These are phyloP conservation scores for Punica granatum DNA, from an alignment of 345 rosid genomes.

Conservation along the genomic window DNA sequence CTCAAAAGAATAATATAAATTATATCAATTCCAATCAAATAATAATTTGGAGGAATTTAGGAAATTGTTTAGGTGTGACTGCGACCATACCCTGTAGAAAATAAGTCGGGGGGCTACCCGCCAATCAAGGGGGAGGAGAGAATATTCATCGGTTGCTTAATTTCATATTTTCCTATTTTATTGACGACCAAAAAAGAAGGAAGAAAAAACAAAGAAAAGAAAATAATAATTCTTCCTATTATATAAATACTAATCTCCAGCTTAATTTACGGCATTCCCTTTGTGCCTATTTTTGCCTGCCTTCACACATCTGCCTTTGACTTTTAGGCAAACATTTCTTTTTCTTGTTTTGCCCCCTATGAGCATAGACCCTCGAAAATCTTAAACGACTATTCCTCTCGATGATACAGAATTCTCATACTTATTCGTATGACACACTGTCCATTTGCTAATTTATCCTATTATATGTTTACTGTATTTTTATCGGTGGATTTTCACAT, in stretches of 20 bases:
- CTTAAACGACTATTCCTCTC: too few relatives aligned
- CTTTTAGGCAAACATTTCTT: too few relatives aligned
- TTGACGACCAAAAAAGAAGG: neutral
- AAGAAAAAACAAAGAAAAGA: neutral
- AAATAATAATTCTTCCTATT: neutral
- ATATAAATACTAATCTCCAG: neutral
- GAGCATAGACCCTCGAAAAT: too few relatives aligned
- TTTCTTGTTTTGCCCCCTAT: too few relatives aligned
- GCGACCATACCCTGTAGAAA: neutral
- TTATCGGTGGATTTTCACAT: too few relatives aligned
- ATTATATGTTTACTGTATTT: too few relatives aligned
- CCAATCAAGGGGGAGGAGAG: conserved; percentile 7
- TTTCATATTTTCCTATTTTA: neutral
- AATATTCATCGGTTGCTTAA: neutral
- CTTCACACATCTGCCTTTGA: neutral
- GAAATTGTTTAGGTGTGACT: neutral
- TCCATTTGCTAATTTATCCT: too few relatives aligned
- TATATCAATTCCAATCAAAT: too few relatives aligned
- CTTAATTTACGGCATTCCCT: conserved; percentile 1
- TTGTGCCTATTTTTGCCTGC: neutral
- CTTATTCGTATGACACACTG: too few relatives aligned
- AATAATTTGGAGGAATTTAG: neutral
- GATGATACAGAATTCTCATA: too few relatives aligned
- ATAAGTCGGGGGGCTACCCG: neutral
- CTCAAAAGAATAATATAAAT: neutral